Evolutionary conservation across 192 early-diverging fungal species (phyloP).

Genomic region (Helicostylum pulchrum): DNA sequence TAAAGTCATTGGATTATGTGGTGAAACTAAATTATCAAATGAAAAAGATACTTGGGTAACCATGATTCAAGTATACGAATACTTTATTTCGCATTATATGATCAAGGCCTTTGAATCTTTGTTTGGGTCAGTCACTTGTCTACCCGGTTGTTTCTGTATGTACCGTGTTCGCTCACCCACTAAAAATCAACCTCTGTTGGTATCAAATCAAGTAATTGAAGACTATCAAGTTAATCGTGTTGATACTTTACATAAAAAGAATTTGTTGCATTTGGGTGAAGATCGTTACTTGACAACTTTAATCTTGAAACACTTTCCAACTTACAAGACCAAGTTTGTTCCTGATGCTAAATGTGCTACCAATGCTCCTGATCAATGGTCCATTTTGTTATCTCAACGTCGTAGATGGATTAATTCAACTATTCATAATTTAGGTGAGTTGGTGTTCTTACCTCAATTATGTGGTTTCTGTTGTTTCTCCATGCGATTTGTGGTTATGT

Average conservation of each 20-base stretch:
- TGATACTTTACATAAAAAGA: constrained; percentile 98
- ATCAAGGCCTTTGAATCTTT: constrained; percentile 96
- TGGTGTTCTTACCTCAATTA: constrained; percentile 89
- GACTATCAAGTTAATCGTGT: constrained; percentile 94
- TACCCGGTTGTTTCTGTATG: constrained; percentile 99
- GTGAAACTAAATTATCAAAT: constrained; percentile 91
- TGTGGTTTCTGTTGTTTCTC: constrained; percentile 97
- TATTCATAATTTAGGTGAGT: constrained; percentile 95
- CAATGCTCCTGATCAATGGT: constrained; percentile 91
- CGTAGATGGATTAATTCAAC: constrained; percentile 99
- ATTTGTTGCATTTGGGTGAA: constrained; percentile 95
- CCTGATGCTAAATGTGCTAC: constrained; percentile 90
- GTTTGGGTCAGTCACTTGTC: constrained; percentile 93
- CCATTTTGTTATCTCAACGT: constrained; percentile 91
- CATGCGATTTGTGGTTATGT: constrained; percentile 91
- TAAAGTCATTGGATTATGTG: constrained; percentile 93
- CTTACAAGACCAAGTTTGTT: constrained; percentile 89
- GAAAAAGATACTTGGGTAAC: constrained; percentile 92
- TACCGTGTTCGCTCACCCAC: constrained; percentile 89
- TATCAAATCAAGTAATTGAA: constrained; percentile 82
- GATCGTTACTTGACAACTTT: constrained; percentile 93
- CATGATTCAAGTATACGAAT: constrained; percentile 99
- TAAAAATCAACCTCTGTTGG: constrained; percentile 85
- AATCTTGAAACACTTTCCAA: constrained; percentile 96
- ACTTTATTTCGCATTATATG: constrained; percentile 95